Conservation (phyloP, 305 asterid genomes). For the Stenogyne calaminthoides region DNA sequence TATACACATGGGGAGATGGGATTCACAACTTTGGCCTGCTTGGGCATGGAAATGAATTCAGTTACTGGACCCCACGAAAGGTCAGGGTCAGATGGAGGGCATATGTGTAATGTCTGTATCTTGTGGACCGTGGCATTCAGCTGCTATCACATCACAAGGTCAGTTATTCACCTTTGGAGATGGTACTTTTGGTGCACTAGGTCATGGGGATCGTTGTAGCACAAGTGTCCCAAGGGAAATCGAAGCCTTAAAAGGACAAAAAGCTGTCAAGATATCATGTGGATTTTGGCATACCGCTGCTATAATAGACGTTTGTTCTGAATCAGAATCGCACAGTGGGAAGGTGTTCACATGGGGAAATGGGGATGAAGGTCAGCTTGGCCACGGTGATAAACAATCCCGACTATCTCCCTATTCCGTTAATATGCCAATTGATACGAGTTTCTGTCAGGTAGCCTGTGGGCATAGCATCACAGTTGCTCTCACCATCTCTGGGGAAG, state of each 20-base stretch:
- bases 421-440: conserved; percentile 33
- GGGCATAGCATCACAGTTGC: conserved; percentile 71
- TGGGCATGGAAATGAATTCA: conserved; percentile 64
- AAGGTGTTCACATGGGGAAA: conserved; percentile 85
- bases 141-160: conserved; percentile 61
- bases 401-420: conserved; percentile 49
- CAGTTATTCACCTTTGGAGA: conserved; percentile 77
- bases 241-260: conserved; percentile 54
- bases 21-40: conserved; percentile 59
- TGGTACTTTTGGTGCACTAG: conserved; percentile 82
- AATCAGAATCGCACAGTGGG: conserved; percentile 34
- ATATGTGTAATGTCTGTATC: conserved; percentile 52
- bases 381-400: conserved; percentile 58
- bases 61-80: conserved; percentile 69
- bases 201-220: conserved; percentile 65
- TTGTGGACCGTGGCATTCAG: conserved; percentile 87
- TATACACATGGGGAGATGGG: conserved; percentile 85
- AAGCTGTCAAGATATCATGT: conserved; percentile 56
- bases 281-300: conserved; percentile 92
- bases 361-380: conserved; percentile 80
- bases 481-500: conserved; percentile 62
- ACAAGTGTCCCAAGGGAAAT: conserved; percentile 60
- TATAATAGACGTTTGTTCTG: conserved; percentile 46
- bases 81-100: conserved; percentile 57
- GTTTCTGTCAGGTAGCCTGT: conserved; percentile 65